phyloP scores from a whole-genome alignment of 768 basidiomycete genomes.

The Tulasnella sp. region DNA sequence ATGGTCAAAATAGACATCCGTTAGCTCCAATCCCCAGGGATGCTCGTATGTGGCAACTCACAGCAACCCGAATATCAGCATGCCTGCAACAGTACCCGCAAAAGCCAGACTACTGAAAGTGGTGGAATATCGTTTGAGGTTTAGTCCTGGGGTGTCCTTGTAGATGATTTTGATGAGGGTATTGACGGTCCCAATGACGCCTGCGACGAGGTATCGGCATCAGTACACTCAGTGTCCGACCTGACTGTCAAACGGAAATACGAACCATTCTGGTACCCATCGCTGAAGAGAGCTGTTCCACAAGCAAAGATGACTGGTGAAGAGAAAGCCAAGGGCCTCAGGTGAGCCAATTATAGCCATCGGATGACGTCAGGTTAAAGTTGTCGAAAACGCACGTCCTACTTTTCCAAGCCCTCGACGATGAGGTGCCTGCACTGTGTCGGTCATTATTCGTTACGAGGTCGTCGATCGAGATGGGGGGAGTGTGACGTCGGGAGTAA shows the following conservation, averaged over 20 bases:
- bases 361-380: background rate
- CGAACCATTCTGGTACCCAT: conserved; percentile 53
- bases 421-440: background rate
- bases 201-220: background rate
- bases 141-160: conserved; percentile 49
- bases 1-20: background rate
- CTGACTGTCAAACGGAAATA: background rate
- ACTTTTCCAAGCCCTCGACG: background rate
- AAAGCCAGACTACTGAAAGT: conserved; percentile 73
- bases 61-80: conserved; percentile 63
- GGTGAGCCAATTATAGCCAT: background rate
- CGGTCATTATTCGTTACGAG: background rate
- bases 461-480: background rate
- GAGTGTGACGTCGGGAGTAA: too few relatives aligned
- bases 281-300: conserved; percentile 86
- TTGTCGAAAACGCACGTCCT: background rate
- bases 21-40: background rate
- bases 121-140: conserved; percentile 59
- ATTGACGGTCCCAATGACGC: conserved; percentile 58
- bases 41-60: conserved; percentile 30
- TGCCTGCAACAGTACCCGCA: conserved; percentile 85
- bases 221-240: background rate
- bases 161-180: conserved; percentile 68
- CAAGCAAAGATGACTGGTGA: conserved; percentile 46
- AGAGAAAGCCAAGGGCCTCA: background rate